Percentiles rank a stretch among this genome's conserved stretches.
These are phyloP conservation scores for Colletotrichum sp. DNA, from an alignment of 2,329 filamentous ascomycete species.

Conservation along the genomic window DNA sequence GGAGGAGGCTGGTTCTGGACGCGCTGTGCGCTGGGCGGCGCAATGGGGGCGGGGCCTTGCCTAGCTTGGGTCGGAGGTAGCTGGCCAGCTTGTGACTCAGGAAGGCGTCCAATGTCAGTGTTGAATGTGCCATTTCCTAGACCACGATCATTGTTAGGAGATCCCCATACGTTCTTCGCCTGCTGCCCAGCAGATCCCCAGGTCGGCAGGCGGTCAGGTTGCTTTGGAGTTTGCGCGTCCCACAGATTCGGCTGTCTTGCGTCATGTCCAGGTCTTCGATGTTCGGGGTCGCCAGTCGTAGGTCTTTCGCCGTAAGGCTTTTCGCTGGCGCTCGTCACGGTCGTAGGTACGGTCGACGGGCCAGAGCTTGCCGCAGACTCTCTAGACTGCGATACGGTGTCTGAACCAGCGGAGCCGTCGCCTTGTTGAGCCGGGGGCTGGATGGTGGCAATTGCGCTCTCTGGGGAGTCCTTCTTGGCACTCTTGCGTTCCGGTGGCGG, in stretches of 20 bases:
- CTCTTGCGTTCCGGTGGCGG: constrained; percentile 66
- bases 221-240: constrained; percentile 27
- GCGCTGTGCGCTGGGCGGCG: constrained; percentile 34
- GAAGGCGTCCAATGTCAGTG: constrained; percentile 59
- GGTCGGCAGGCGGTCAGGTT: constrained; percentile 51
- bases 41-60: constrained; percentile 52
- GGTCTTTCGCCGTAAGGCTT: constrained; percentile 8
- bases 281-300: background rate
- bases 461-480: constrained; percentile 55
- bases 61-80: constrained; percentile 29
- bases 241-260: constrained; percentile 26
- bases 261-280: constrained; percentile 24
- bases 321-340: background rate
- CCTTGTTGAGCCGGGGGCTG: constrained; percentile 26
- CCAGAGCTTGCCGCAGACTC: background rate
- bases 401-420: constrained; percentile 12
- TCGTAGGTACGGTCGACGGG: background rate
- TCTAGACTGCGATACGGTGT: constrained; percentile 2
- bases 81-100: constrained; percentile 40
- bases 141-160: constrained; percentile 72
- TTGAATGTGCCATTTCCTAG: constrained; percentile 82
- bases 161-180: constrained; percentile 74
- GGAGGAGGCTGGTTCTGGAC: constrained; percentile 17
- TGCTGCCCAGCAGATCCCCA: constrained; percentile 55
- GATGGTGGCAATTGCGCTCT: constrained; percentile 46